Evolutionary conservation across 768 basidiomycete species (phyloP), one percentile per base, ranked within the genome.

Genomic region (Rhizopogon vulgaris): DNA sequence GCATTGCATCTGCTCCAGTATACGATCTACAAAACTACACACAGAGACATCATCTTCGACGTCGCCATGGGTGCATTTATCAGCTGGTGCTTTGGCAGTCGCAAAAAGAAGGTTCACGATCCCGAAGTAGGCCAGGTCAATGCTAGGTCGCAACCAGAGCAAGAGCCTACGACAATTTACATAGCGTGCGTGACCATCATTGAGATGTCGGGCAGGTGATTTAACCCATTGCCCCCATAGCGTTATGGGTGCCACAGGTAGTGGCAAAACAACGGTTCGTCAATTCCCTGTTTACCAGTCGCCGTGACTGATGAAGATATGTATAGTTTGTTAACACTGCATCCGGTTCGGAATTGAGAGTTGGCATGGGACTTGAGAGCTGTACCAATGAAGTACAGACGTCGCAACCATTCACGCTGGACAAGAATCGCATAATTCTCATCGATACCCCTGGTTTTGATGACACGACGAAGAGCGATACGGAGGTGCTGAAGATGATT

Each of bases 371-470:
- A n/a, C 47, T 73, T 45, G 65, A 69, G 48, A 73, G 72, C 43
- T 68, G 66, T 47, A 73, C 71, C 22, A 60, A 65, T 6, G 49
- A 68, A 49, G 58, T 70, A 8, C 69, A 71, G 51, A 60, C 57
- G 6, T 69, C 66, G 0, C 3, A 47, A 14, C 55, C 62, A 39
- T 69, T 67, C 34, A 24, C 49, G 40, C 37, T 67, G 12, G 58
- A 59, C 48, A 72, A 71, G 6, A 66, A 67, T 8, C 62, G 54
- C n/a, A 69, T 83, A 32, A 67, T 70, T 11, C 63, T 84, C 27
- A 73, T 84, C 48, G 83, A 84, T 54, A 84, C 82, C 0, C 82
- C 82, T 6, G 82, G 82, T 1, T 84, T 83, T 57, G 82, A 83
- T 60, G 80, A 83, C 54, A 77, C 80, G 3, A 58, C 48, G 27